Evolutionary conservation across 78 protist genomes (phyloP).

Genomic region (slime mould (Dictyostelium discoideum)): DNA sequence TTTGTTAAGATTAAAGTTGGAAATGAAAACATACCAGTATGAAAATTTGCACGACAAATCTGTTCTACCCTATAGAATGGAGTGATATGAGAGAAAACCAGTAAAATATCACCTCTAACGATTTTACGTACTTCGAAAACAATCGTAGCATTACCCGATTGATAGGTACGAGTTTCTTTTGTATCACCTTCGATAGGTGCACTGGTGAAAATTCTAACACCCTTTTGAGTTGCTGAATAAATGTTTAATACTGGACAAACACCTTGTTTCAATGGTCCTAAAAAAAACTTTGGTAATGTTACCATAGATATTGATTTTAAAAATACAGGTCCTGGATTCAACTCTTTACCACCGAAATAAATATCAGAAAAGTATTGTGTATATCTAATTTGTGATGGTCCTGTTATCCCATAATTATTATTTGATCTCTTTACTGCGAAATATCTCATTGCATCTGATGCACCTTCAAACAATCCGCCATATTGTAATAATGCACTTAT

Average conservation of each 20-base stretch:
- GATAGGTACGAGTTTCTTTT: conserved; percentile 60
- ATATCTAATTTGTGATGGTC: conserved; percentile 81
- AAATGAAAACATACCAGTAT: conserved; percentile 73
- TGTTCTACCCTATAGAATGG: conserved; percentile 75
- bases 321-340: conserved; percentile 25
- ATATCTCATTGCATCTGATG: conserved; percentile 79
- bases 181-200: conserved; percentile 79
- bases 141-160: conserved; percentile 48
- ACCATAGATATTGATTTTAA: conserved; percentile 67
- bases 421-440: conserved; percentile 83
- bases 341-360: conserved; percentile 36
- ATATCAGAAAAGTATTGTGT: conserved; percentile 63
- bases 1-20: conserved; percentile 24
- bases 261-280: conserved; percentile 69
- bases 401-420: conserved; percentile 79
- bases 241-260: conserved; percentile 78
- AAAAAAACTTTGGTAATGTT: conserved; percentile 62
- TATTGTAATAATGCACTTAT: conserved; percentile 76
- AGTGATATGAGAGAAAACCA: conserved; percentile 66
- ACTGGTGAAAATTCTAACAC: conserved; percentile 54
- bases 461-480: conserved; percentile 76
- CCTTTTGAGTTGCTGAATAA: conserved; percentile 70
- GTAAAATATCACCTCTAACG: conserved; percentile 63
- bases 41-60: conserved; percentile 64
- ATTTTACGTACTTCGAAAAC: conserved; percentile 65